These are phyloP conservation scores for Venturia oleaginea DNA, from an alignment of 2,329 filamentous ascomycete species.

Conservation along the genomic window DNA sequence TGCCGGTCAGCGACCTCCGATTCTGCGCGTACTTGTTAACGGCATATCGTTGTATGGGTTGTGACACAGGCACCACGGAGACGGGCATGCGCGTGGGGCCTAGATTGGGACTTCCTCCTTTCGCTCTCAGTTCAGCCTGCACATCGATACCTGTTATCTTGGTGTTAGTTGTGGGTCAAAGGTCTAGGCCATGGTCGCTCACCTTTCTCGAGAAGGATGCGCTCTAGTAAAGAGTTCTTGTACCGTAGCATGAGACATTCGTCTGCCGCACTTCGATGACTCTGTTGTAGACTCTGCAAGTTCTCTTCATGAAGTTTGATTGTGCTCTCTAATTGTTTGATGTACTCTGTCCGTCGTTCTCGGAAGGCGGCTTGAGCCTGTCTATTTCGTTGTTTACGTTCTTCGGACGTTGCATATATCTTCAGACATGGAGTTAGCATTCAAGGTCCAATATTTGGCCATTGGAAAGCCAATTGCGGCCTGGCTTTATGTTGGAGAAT, in stretches of 20 bases:
- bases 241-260: constrained; percentile 98
- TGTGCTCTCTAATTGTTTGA: constrained; percentile 95
- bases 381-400: constrained; percentile 93
- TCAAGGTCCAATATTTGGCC: constrained; percentile 16
- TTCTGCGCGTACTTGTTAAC: constrained; percentile 35
- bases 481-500: constrained; percentile 15
- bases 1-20: constrained; percentile 62
- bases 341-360: constrained; percentile 95
- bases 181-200: constrained; percentile 16
- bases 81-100: constrained; percentile 44
- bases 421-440: constrained; percentile 33
- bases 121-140: constrained; percentile 86
- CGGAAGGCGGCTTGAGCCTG: constrained; percentile 97
- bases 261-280: constrained; percentile 87
- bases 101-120: constrained; percentile 78
- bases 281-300: constrained; percentile 83
- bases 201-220: constrained; percentile 96
- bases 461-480: not conserved
- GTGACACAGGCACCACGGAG: constrained; percentile 18
- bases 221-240: constrained; percentile 93
- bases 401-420: constrained; percentile 98
- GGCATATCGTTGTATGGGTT: constrained; percentile 14
- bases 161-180: constrained; percentile 10
- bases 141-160: constrained; percentile 74
- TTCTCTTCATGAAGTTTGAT: constrained; percentile 96